These are phyloP conservation scores for Rhodotorula mucilaginosa DNA, from an alignment of 1,284 basidiomycete species.

Conservation along the genomic window DNA sequence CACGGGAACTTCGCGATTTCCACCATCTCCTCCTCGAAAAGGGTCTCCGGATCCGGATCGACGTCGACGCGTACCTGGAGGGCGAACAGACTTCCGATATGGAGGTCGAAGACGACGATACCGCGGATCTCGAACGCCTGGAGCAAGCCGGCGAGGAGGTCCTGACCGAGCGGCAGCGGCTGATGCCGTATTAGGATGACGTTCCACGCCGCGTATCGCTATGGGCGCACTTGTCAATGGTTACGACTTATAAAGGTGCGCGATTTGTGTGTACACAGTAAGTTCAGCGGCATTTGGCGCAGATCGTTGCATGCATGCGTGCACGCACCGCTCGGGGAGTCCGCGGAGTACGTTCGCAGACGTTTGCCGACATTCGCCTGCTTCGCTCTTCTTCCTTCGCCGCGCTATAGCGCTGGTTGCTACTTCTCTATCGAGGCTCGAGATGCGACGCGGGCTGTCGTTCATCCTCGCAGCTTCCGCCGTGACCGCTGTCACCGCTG, in stretches of 20 bases:
- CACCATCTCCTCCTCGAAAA: conserved; percentile 78
- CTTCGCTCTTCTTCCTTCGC: background rate
- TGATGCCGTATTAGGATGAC: conserved; percentile 60
- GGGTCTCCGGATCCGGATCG: conserved; percentile 67
- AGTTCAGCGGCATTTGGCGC: too few species aligned
- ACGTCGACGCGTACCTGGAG: conserved; percentile 62
- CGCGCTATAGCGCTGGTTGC: background rate
- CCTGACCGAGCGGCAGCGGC: conserved; percentile 59
- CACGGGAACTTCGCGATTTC: conserved; percentile 65
- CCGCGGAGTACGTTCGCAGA: too few species aligned
- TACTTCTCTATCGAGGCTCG: too few species aligned
- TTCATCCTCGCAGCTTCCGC: background rate
- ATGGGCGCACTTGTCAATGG: background rate
- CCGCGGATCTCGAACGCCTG: conserved; percentile 46
- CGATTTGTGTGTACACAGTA: background rate
- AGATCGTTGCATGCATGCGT: too few species aligned
- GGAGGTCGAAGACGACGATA: conserved; percentile 47
- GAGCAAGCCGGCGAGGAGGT: conserved; percentile 61
- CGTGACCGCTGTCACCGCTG: background rate
- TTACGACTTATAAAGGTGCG: background rate
- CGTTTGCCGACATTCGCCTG: too few species aligned
- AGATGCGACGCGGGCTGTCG: background rate
- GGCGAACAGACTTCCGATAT: conserved; percentile 8
- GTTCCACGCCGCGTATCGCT: too few species aligned
- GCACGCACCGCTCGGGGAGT: too few species aligned